Evolutionary conservation across 2,329 filamentous ascomycete species (phyloP), one percentile per base, ranked within the genome.

Genomic region (Sclerotinia glacialis): DNA sequence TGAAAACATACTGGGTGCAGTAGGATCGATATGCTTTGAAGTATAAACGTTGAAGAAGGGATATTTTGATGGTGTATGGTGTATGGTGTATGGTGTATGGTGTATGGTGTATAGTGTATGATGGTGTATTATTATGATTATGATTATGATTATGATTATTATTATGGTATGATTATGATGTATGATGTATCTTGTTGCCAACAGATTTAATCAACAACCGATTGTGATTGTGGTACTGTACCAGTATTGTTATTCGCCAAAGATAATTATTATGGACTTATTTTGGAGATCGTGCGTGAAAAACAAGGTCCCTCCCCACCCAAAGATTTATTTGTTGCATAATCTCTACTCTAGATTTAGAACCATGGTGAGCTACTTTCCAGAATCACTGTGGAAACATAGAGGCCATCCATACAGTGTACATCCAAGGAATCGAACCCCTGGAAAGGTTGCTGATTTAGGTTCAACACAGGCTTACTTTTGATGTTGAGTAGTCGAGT

Each of bases 361-460:
- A 60, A 6, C 28, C 56, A 60, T 14, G 44, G 44, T 49, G 44
- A 60, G 44, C 44, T 46, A 61, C 58, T 61, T 61, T 59, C 58
- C 44, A 61, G 58, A 61, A 61, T 26, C 44, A 49, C 37, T 12
- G 4, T 60, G 31, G 58, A 60, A 60, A 53, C 21, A 18, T 53
- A 31, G 52, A 49, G 37, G 31, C 31, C 50, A 21, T 53, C 50
- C 26, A 31, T 28, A 21, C 31, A 37, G 37, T 40, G 37, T 2
- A 23, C 2, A 59, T 23, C 26, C 26, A 56, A 11, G 34, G 34
- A 11, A 9, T 26, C 26, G 40, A 23, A 46, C 55, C 40, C 56
- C 56, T 21, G 42, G 18, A 59, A 34, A 23, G 26, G 40, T 46
- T 58, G 21, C 37, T 58, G 31, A 28, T 58, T 58, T 31, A 31